Evolutionary conservation across 2,329 filamentous ascomycete genomes (phyloP), one percentile per base, ranked within the genome.

Genomic region (Hansfordia pulvinata): DNA sequence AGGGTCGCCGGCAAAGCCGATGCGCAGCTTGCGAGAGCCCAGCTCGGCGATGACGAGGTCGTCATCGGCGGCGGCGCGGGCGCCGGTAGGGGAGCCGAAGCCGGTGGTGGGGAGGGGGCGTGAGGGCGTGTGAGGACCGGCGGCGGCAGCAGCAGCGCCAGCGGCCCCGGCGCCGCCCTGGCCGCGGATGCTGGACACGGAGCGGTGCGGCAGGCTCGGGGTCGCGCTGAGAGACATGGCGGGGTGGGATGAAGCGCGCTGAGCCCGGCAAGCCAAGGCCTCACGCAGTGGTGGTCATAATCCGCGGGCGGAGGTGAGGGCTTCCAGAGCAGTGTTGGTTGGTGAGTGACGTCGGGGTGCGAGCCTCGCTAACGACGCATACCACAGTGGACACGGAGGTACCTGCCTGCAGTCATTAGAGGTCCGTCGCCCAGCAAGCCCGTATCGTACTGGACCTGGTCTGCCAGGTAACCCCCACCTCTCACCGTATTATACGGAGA

Each of bases 1-100:
- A 22, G 75, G 68, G 49, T 93, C 86, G 27, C 86, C 86, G 5
- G 86, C 82, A 46, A 94, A 90, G 1, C 90, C 90, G 8, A 79
- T 76, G 23, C 79, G 73, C 15, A 96, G 51, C 50, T 74, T 78
- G 13, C 88, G 71, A 8, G 81, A 69, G 2, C 85, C 86, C 19
- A 96, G 50, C 48, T 96, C 85, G 27, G 94, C 61, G 21, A 98
- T 67, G 5, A 93, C 54, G 6, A 77, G 62, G 38, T 94, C 90
- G 43, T 98, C 90, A 41, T 93, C 85, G n/a, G n/a, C n/a, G n/a
- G n/a, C n/a, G 42, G 76, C 58, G 42, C 75, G 62, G 38, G 80
- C 50, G 42, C 72, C 53, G 32, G 72, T 67, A 37, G 72, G 60
- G 23, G 69, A 68, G 37, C 71, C 62, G 44, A 74, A 69, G 17